Base-by-base conservation (phyloP, 2,329 filamentous ascomycete species). In the Raffaelea albimanens region DNA sequence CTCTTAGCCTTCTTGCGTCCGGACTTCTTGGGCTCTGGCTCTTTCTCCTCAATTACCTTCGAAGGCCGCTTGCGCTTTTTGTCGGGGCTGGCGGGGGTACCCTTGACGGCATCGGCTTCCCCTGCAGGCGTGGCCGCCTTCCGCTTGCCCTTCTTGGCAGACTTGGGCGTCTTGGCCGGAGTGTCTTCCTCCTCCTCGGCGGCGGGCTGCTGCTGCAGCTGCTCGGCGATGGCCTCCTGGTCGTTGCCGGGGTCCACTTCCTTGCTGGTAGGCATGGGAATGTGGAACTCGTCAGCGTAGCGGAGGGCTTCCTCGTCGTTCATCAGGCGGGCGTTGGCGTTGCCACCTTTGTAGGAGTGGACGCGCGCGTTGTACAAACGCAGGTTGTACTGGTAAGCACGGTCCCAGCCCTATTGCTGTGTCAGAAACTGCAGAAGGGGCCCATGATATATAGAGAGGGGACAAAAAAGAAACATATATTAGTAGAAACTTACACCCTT, bases 361-460 rank as follows among this genome's bases (percentile, higher is more conserved):
- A 82, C 76, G 48, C 78, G 74, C 11, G 78, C 79, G 53, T 82
- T 79, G 67, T 83, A 83, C 44, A 82, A 68, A 29, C 78, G 75
- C 44, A 82, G 70, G 61, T 82, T 82, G 66, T 82, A 82, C 66
- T 80, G 76, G 64, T 83, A 83, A 5, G 78, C 78, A 48, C 78
- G 75, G 64, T 81, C 80, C 79, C 79, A 83, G 52, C 74, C 75
- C 65, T 71, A n/a, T 8, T 16, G 34, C 7, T 38, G 13, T 38
- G 34, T 38, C n/a, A 38, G 34, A 16, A 16, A 7, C 18, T 16
- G 13, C 5, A 16, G 14, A 38, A 38, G 29, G 19, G n/a, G n/a
- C n/a, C n/a, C n/a, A n/a, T 5, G 13, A 25, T 11, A 39, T 22
- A 29, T 31, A 20, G n/a, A 16, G n/a, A 5, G 23, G 21, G n/a